Percentiles rank a stretch among this genome's conserved stretches.
These are phyloP conservation scores for Trichoderma asperellum DNA, from an alignment of 2,329 filamentous ascomycete genomes.

Conservation along the genomic window DNA sequence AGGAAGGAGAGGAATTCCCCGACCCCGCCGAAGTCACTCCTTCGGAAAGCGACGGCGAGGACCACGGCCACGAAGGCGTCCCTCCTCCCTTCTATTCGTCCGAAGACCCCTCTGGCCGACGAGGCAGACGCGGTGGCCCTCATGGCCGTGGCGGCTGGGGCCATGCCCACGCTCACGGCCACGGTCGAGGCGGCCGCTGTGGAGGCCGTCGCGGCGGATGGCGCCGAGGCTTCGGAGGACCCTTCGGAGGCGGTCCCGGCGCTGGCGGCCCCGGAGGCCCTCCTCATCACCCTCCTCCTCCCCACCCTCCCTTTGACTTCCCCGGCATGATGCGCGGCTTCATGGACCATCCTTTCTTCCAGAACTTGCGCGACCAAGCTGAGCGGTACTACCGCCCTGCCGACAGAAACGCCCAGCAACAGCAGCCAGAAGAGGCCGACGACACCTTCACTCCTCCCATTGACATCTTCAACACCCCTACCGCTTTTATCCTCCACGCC, in stretches of 20 bases:
- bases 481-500: constrained; percentile 71
- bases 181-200: constrained; percentile 20
- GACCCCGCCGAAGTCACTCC: constrained; percentile 42
- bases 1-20: constrained; percentile 36
- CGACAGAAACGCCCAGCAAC: neutral
- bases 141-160: neutral
- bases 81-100: constrained; percentile 33
- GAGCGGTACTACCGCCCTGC: constrained; percentile 34
- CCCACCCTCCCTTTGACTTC: constrained; percentile 43
- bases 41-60: constrained; percentile 34
- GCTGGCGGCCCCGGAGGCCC: constrained; percentile 36
- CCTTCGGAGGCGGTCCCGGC: constrained; percentile 34
- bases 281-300: neutral
- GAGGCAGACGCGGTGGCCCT: constrained; percentile 31
- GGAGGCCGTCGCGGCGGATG: constrained; percentile 18
- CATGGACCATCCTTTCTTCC: constrained; percentile 49
- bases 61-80: constrained; percentile 29
- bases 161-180: neutral
- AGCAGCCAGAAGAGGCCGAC: constrained; percentile 23
- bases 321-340: constrained; percentile 46
- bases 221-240: constrained; percentile 31
- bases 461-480: constrained; percentile 73
- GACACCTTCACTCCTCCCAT: constrained; percentile 65
- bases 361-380: constrained; percentile 47
- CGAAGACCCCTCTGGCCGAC: constrained; percentile 22